Conservation (phyloP, 208 protist genomes). For the Crithidia fasciculata region DNA sequence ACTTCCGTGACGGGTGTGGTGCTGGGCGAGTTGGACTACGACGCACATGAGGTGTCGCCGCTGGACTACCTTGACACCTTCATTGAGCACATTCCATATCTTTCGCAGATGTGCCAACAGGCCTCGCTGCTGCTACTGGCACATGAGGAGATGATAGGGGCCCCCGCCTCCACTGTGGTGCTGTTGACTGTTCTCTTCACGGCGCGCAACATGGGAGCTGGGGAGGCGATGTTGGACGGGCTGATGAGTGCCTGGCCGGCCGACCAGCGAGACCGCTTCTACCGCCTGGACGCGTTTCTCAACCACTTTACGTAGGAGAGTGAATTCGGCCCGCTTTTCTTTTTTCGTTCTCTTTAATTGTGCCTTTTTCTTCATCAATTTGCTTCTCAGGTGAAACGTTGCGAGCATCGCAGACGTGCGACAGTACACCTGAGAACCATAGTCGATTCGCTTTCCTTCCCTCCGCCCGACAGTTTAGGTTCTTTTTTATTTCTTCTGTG, state of each 20-base stretch:
- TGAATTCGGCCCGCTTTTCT: background rate
- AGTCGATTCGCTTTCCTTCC: too few species aligned
- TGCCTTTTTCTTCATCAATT: background rate
- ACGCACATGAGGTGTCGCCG: conserved; percentile 42
- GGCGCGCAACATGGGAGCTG: conserved; percentile 24
- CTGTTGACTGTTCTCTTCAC: conserved; percentile 33
- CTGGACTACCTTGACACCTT: conserved; percentile 34
- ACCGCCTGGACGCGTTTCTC: conserved; percentile 34
- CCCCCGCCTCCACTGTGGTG: conserved; percentile 28
- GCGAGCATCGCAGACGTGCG: too few species aligned
- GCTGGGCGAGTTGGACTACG: conserved; percentile 28
- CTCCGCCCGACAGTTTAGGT: too few species aligned
- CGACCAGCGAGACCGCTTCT: conserved; percentile 7
- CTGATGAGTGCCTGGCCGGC: conserved; percentile 22
- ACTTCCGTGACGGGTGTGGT: conserved; percentile 28
- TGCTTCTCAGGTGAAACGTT: background rate
- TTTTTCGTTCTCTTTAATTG: background rate
- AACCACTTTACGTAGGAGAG: conserved; percentile 27
- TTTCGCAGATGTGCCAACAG: conserved; percentile 43
- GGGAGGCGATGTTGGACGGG: conserved; percentile 1
- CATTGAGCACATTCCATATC: conserved; percentile 26
- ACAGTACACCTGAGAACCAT: too few species aligned
- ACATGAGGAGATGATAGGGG: conserved; percentile 30
- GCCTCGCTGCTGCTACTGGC: conserved; percentile 33
- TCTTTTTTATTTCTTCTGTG: too few species aligned